A percentile compares a stretch with the other conserved stretches of the same genome.
These are phyloP conservation scores for Clarireedia sp. DNA, from an alignment of 2,329 filamentous ascomycete species.

Conservation along the genomic window DNA sequence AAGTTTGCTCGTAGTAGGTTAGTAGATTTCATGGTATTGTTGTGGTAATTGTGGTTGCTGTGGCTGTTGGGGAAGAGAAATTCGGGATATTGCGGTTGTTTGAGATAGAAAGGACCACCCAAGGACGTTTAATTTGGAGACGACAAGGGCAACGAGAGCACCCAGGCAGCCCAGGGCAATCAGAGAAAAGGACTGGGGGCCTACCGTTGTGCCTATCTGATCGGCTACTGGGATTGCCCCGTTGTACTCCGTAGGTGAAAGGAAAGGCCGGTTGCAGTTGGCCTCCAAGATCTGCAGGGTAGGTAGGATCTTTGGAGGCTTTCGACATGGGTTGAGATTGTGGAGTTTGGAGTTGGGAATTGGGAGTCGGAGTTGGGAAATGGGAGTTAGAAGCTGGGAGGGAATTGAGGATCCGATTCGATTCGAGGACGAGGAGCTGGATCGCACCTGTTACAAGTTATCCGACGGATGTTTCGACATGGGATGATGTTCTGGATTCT, in stretches of 20 bases:
- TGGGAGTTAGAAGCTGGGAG: background rate
- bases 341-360: too few species aligned
- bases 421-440: background rate
- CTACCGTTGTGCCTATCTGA: background rate
- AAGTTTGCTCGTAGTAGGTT: background rate
- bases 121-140: conserved; percentile 2
- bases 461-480: too few species aligned
- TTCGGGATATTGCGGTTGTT: conserved; percentile 30
- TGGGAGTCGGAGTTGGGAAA: too few species aligned
- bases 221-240: background rate
- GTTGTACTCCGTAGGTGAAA: background rate
- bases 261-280: background rate
- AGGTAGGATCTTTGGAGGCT: background rate
- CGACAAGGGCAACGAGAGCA: background rate
- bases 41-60: too few species aligned
- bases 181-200: too few species aligned
- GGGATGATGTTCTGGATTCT: too few species aligned
- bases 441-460: too few species aligned
- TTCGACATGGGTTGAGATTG: conserved; percentile 3
- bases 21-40: too few species aligned
- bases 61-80: background rate
- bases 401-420: background rate
- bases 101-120: conserved; percentile 42
- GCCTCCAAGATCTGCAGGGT: background rate
- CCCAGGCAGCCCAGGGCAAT: too few species aligned